phyloP scores from a whole-genome alignment of 768 basidiomycete species.

The Coprinopsis cinerea region DNA sequence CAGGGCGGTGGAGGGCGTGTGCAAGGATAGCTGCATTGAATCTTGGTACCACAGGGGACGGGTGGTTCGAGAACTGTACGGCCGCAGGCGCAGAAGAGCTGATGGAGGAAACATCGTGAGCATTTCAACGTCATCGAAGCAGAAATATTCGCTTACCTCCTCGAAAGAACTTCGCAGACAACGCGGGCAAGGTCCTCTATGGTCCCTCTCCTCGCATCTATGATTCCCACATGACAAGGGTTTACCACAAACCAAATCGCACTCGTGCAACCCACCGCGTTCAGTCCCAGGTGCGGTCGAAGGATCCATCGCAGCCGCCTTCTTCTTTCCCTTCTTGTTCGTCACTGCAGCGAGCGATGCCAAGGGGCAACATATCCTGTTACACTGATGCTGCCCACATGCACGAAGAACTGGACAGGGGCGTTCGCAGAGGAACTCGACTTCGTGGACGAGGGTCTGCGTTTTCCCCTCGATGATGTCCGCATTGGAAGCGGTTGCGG shows the following conservation, averaged over 20 bases:
- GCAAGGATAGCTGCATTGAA: constrained; percentile 81
- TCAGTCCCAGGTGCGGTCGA: constrained; percentile 43
- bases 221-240: constrained; percentile 72
- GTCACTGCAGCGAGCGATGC: constrained; percentile 46
- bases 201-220: constrained; percentile 73
- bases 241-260: constrained; percentile 77
- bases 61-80: constrained; percentile 87
- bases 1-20: constrained; percentile 61
- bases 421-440: constrained; percentile 73
- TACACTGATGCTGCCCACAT: constrained; percentile 86
- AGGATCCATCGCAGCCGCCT: constrained; percentile 21
- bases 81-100: constrained; percentile 80
- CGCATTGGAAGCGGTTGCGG: constrained; percentile 23
- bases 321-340: constrained; percentile 58
- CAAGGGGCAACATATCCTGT: constrained; percentile 83
- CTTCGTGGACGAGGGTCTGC: constrained; percentile 19
- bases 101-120: constrained; percentile 4
- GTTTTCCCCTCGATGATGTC: no score
- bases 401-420: constrained; percentile 71
- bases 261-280: constrained; percentile 70
- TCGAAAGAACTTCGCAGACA: constrained; percentile 91
- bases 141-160: constrained; percentile 48
- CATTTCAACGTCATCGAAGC: not conserved
- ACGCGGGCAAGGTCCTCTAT: constrained; percentile 72
- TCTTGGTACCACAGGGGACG: constrained; percentile 76